Base-by-base conservation (phyloP, 805 yeast species). In the Candida patagonica region DNA sequence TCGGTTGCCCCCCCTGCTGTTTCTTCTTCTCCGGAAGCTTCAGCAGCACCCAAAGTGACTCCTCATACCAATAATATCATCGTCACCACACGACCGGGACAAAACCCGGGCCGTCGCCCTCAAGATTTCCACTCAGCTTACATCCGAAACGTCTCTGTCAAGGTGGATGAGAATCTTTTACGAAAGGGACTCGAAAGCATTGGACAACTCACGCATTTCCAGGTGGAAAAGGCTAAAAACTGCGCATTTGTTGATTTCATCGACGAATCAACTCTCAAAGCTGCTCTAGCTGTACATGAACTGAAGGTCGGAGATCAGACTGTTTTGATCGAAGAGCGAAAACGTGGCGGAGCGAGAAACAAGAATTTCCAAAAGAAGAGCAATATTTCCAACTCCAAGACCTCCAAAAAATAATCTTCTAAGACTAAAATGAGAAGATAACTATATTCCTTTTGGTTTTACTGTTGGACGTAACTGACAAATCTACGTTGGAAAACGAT, bases 231-330 rank as follows among this genome's bases (percentile, higher is more conserved):
- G 35, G 39, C 38, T 24, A 53, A 52, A 39, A 48, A 49, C 38
- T 58, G 66, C 36, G 65, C 61, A 9, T 62, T 59, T 47, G 64
- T 61, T 6, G 67, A 62, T 44, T 62, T 56, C 43, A 41, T 50
- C 22, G 61, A 56, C 39, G 58, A 53, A 6, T 43, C 41, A 13
- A 42, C 57, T 30, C 44, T 59, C 29, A 48, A 49, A 38, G 47
- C 48, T 23, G 65, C 65, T 5, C 44, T 58, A 31, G 51, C 45
- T 27, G 51, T 50, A n/a, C 57, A 57, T 24, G 52, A 47, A 21
- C 42, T 61, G 24, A 34, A 47, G 30, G 56, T 57, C 34, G 63
- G 61, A 26, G 48, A 51, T 30, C 43, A 49, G 35, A 40, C 43
- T 8, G 56, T 59, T 17, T 31, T 49, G 19, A 50, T 59, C 26